Percentiles rank a stretch among this genome's conserved stretches.
These are phyloP conservation scores for Entophlyctis luteolus DNA, from an alignment of 192 early-diverging fungal species.

Conservation along the genomic window DNA sequence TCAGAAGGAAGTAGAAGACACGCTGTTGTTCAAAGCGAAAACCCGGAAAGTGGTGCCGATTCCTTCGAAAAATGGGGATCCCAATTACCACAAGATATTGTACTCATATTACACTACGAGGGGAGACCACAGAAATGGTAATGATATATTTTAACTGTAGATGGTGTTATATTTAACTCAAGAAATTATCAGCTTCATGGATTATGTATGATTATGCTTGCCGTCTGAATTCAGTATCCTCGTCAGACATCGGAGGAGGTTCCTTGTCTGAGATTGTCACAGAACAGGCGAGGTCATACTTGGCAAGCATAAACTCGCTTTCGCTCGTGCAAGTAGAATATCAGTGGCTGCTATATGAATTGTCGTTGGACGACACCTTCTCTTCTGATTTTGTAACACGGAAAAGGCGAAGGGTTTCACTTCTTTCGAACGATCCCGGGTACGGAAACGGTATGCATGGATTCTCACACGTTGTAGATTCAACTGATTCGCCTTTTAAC, in stretches of 20 bases:
- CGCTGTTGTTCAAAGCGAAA: constrained; percentile 25
- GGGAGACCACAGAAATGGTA: constrained; percentile 33
- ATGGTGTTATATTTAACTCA: neutral
- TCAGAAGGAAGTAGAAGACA: constrained; percentile 35
- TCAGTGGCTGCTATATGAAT: constrained; percentile 25
- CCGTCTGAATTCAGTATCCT: constrained; percentile 18
- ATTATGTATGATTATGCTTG: constrained; percentile 41
- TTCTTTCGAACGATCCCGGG: neutral
- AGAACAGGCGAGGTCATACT: constrained; percentile 34
- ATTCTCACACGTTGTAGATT: neutral
- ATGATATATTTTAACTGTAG: neutral
- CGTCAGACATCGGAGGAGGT: constrained; percentile 17
- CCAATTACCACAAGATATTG: constrained; percentile 41
- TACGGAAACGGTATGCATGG: constrained; percentile 6
- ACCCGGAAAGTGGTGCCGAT: constrained; percentile 10
- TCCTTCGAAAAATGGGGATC: neutral
- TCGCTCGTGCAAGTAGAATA: constrained; percentile 27
- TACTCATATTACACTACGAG: constrained; percentile 32
- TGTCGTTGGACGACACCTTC: neutral
- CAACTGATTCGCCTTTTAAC: neutral
- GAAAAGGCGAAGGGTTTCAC: constrained; percentile 2
- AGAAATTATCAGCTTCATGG: constrained; percentile 21
- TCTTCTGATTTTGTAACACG: neutral
- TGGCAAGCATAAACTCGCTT: constrained; percentile 38
- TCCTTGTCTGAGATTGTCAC: constrained; percentile 10